Percentiles rank a stretch among this genome's conserved stretches.
phyloP scores from a whole-genome alignment of 495 filamentous ascomycete species.

The Jackrogersella minutella region DNA sequence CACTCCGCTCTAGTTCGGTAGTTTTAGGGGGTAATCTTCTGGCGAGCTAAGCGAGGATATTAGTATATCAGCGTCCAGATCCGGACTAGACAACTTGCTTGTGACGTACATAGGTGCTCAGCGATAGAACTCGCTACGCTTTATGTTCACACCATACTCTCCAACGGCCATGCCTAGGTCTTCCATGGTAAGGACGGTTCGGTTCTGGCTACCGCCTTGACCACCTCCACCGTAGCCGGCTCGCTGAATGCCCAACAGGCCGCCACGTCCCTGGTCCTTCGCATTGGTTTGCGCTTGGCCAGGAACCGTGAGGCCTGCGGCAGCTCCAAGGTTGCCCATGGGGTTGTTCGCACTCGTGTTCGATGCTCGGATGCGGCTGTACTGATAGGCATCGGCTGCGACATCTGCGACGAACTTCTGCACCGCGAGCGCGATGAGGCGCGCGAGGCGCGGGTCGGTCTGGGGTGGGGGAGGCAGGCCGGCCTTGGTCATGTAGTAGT shows the following conservation, averaged over 20 bases:
- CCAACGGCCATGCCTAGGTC: constrained; percentile 97
- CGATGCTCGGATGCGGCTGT: constrained; percentile 89
- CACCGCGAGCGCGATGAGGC: constrained; percentile 92
- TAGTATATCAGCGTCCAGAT: not conserved
- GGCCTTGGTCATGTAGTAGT: constrained; percentile 96
- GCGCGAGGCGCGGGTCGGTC: constrained; percentile 86
- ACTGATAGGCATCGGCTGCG: constrained; percentile 97
- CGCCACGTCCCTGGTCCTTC: constrained; percentile 64
- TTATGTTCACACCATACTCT: constrained; percentile 97
- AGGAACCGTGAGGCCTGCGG: constrained; percentile 72
- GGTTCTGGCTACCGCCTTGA: constrained; percentile 85
- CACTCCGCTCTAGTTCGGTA: not conserved
- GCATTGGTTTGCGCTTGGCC: constrained; percentile 65
- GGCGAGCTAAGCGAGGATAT: not conserved
- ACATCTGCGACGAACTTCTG: constrained; percentile 99
- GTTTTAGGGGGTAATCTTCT: not conserved
- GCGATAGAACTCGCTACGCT: constrained; percentile 96
- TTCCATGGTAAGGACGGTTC: constrained; percentile 98
- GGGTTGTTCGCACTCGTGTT: constrained; percentile 88
- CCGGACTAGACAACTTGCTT: not conserved
- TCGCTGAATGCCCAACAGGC: constrained; percentile 84
- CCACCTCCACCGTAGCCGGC: constrained; percentile 94
- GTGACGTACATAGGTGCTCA: constrained; percentile 52
- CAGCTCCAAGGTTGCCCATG: constrained; percentile 84
- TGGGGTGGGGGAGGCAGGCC: constrained; percentile 88